Base-by-base conservation (phyloP, 73 alveolate genomes). In the Blepharisma japonicum region DNA sequence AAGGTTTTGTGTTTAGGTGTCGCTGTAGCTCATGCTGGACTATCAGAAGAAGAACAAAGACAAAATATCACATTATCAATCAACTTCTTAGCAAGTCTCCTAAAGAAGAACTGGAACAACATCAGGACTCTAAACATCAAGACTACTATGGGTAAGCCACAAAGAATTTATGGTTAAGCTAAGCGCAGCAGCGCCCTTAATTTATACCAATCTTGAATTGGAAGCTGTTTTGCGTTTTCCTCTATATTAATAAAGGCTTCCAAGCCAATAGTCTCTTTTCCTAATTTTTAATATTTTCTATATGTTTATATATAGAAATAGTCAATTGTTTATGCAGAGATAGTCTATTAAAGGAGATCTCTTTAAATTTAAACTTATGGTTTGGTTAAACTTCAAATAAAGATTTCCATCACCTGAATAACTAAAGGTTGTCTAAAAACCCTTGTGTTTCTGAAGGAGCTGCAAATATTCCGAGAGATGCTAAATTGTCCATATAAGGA, bases 101-200 rank as follows among this genome's bases (percentile, higher is more conserved):
- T 96, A 84, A 96, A 96, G 93, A 96, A 94, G 92, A 98, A 98
- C 80, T 94, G 98, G 98, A 85, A 90, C 87, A 96, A 96, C 89
- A 85, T 96, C 88, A 94, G 93, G 88, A 81, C 96, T 55, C 95
- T 94, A 83, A 91, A 91, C 84, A 91, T 96, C 77, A 96, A 93
- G 96, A 96, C 99, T 55, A 92, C 99, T 88, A 96, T 96, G 99
- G 98, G 98, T 38, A 90, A 94, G 83, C 98, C 99, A 67, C 85
- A 80, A 86, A 93, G 87, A 81, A 89, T 93, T 87, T 83, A 72
- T 84, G 92, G 91, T 55, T 87, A 89, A 90, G 42, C 42, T 32
- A 32, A 32, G 42, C 42, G 42, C 42, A 32, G 42, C 42, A 32
- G 42, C 42, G 42, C 42, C 42, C 42, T 32, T 32, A 32, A 32